Conservation (phyloP, 331 rosid genomes). For the Cydonia oblonga region DNA sequence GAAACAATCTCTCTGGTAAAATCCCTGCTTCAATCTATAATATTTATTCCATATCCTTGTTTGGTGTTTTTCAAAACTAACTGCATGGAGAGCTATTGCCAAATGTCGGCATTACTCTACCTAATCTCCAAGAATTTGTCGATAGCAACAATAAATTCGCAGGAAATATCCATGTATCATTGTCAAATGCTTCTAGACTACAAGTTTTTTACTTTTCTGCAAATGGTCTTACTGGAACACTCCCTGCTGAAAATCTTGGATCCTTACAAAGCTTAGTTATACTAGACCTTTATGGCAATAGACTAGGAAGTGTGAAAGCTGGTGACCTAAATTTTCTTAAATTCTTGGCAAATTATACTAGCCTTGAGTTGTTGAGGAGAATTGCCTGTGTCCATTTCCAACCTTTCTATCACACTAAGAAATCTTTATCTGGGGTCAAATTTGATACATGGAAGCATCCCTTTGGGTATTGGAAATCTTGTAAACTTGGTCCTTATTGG, state of each 20-base stretch:
- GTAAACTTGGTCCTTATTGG: not conserved
- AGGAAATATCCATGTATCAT: slow-evolving; percentile 28
- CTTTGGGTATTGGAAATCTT: not conserved
- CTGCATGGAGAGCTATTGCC: too few species aligned
- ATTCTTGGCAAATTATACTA: not conserved
- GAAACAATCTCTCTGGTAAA: slow-evolving; percentile 25
- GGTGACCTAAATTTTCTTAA: slow-evolving; percentile 21
- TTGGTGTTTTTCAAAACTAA: too few species aligned
- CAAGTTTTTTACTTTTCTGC: slow-evolving; percentile 15
- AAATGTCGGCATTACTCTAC: too few species aligned
- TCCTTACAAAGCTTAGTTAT: slow-evolving; percentile 12
- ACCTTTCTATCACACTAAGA: not conserved
- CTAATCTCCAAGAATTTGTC: slow-evolving; percentile 17
- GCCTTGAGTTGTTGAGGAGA: not conserved
- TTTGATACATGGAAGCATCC: not conserved
- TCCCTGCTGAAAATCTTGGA: slow-evolving; percentile 32
- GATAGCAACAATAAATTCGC: slow-evolving; percentile 26
- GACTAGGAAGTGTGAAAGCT: slow-evolving; percentile 4
- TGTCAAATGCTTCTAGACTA: slow-evolving; percentile 36
- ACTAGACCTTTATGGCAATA: not conserved
- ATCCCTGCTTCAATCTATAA: slow-evolving; percentile 13
- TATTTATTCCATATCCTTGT: too few species aligned
- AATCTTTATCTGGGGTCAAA: rapidly evolving
- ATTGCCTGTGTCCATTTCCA: not conserved
- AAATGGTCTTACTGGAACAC: slow-evolving; percentile 24